Percentiles rank a stretch among this genome's conserved stretches.
These are phyloP conservation scores for Turritis glabra DNA, from an alignment of 345 rosid species.

Conservation along the genomic window DNA sequence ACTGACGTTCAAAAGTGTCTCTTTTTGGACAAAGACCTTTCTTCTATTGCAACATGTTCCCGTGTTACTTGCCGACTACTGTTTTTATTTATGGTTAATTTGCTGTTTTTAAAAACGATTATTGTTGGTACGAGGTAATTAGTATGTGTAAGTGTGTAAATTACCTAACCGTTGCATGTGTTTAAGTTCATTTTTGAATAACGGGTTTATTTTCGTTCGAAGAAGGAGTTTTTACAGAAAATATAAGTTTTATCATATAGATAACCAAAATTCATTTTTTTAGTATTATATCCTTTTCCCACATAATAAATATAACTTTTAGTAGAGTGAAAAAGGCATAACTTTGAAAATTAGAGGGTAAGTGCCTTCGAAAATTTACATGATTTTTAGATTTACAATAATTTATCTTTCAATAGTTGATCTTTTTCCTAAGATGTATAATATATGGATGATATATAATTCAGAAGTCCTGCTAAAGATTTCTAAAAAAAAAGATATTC, in stretches of 20 bases:
- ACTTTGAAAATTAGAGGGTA: background rate
- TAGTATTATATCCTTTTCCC: background rate
- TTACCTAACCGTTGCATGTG: background rate
- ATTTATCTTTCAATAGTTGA: background rate
- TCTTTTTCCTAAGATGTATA: background rate
- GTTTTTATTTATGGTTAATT: background rate
- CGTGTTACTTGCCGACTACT: conserved; percentile 10
- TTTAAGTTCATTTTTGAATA: background rate
- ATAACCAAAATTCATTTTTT: background rate
- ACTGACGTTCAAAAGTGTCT: conserved; percentile 10
- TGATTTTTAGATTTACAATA: background rate
- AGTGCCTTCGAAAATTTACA: background rate
- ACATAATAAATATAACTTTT: background rate
- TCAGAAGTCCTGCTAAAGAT: background rate
- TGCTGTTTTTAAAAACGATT: background rate
- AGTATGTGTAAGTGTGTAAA: background rate
- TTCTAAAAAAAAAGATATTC: background rate
- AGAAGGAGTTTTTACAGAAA: too few relatives aligned
- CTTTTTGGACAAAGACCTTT: conserved; percentile 16
- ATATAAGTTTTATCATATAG: background rate
- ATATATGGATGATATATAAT: background rate
- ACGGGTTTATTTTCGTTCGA: background rate
- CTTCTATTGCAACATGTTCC: conserved; percentile 11
- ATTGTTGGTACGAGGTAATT: conserved; percentile 9
- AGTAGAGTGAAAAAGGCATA: background rate